Percentiles rank a stretch among this genome's conserved stretches.
Evolutionary conservation across 306 rosid species (phyloP).

Genomic region (Erythrophleum fordii): DNA sequence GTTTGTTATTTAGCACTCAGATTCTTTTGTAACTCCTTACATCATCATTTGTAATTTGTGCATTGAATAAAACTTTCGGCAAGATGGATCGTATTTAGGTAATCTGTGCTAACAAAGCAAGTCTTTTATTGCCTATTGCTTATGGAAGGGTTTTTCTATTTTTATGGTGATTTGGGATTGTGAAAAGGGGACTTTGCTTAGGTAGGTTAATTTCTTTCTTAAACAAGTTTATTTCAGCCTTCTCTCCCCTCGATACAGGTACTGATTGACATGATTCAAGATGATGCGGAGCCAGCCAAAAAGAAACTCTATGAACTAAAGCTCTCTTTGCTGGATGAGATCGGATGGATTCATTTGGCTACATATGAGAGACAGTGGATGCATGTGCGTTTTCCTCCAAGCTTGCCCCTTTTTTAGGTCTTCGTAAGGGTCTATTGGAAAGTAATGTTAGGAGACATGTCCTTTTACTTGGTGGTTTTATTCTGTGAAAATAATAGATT

Average conservation of each 20-base stretch:
- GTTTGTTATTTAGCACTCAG: not conserved
- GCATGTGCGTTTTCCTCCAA: constrained; percentile 85
- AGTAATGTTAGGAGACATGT: constrained; percentile 6
- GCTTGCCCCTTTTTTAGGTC: constrained; percentile 73
- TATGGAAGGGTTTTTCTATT: constrained; percentile 12
- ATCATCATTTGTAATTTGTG: not conserved
- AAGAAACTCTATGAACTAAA: constrained; percentile 82
- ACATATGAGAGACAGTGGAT: constrained; percentile 84
- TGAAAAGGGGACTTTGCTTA: constrained; percentile 17
- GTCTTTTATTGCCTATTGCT: constrained; percentile 16
- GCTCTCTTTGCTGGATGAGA: constrained; percentile 78
- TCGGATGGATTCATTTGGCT: constrained; percentile 81
- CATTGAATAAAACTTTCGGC: constrained; percentile 9
- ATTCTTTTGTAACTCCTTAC: constrained; percentile 8
- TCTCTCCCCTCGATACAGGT: constrained; percentile 50
- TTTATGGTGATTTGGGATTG: constrained; percentile 5
- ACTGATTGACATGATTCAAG: constrained; percentile 76
- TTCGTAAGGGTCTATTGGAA: constrained; percentile 3
- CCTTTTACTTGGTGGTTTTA: constrained; percentile 4
- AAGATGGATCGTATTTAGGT: constrained; percentile 8
- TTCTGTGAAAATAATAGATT: constrained; percentile 28
- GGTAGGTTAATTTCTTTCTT: not conserved
- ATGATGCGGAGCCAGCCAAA: constrained; percentile 71
- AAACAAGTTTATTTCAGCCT: constrained; percentile 10
- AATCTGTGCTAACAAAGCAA: constrained; percentile 19